Percentiles rank a stretch among this genome's conserved stretches.
phyloP scores from a whole-genome alignment of 768 basidiomycete species.

The Tremella yokohamensis region DNA sequence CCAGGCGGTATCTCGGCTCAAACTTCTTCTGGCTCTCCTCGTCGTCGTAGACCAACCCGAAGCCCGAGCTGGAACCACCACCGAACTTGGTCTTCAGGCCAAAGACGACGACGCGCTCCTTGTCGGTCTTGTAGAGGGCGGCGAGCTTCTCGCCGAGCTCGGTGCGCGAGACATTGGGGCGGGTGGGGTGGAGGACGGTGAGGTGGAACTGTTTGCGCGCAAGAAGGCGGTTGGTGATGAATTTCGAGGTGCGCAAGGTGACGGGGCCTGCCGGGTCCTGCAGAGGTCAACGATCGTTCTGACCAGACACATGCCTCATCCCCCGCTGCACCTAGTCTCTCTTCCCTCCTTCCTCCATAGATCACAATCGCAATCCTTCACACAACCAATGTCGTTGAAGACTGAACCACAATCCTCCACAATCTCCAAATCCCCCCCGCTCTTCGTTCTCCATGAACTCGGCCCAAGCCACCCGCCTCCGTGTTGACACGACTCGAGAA shows the following conservation, averaged over 20 bases:
- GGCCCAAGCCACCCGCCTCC: too few relatives aligned
- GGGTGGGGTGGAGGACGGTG: conserved; percentile 70
- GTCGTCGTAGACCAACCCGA: conserved; percentile 95
- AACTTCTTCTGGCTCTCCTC: conserved; percentile 93
- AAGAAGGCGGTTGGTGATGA: conserved; percentile 97
- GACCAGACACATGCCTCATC: neutral
- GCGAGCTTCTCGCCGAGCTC: conserved; percentile 93
- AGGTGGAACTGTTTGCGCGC: conserved; percentile 94
- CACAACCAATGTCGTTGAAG: too few relatives aligned
- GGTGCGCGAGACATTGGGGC: conserved; percentile 85
- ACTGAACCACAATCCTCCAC: neutral
- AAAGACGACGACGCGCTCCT: conserved; percentile 84
- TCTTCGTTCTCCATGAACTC: neutral
- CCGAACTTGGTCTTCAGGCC: conserved; percentile 93
- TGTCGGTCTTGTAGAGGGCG: conserved; percentile 85
- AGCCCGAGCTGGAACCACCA: conserved; percentile 96
- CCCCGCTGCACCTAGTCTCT: neutral
- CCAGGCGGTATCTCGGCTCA: conserved; percentile 90
- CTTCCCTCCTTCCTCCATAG: conserved; percentile 3
- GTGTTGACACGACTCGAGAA: too few relatives aligned
- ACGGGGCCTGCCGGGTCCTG: conserved; percentile 62
- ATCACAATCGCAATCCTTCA: neutral
- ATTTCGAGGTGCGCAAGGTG: conserved; percentile 97
- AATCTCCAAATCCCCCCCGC: neutral
- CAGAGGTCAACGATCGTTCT: conserved; percentile 6